These are phyloP conservation scores for Blastobotrys niveus DNA, from an alignment of 1,139 yeast species.

Conservation along the genomic window DNA sequence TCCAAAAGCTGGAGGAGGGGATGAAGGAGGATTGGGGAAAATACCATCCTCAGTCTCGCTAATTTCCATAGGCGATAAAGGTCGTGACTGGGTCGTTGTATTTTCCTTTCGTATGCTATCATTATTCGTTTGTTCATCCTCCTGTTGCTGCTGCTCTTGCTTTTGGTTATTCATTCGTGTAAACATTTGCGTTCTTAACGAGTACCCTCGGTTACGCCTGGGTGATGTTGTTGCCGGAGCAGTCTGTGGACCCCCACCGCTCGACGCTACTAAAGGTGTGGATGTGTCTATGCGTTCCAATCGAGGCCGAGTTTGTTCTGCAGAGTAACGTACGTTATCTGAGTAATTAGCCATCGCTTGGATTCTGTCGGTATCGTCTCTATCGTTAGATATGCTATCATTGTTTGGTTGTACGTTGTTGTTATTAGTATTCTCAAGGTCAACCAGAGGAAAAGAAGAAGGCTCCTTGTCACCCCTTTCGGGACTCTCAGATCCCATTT, in stretches of 20 bases:
- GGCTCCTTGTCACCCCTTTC: not conserved
- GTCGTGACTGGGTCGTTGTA: not conserved
- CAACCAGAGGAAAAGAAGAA: not conserved
- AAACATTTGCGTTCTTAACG: conserved; percentile 15
- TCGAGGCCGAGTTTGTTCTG: conserved; percentile 8
- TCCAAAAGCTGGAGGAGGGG: conserved; percentile 15
- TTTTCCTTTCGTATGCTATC: not conserved
- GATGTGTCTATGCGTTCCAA: conserved; percentile 10
- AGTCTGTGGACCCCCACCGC: not conserved
- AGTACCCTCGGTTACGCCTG: conserved; percentile 12
- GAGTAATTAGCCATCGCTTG: not conserved
- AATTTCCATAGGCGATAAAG: conserved; percentile 12
- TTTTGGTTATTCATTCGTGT: conserved; percentile 6
- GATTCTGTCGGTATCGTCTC: not conserved
- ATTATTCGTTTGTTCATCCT: no score
- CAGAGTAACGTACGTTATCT: not conserved
- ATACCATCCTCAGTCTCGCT: not conserved
- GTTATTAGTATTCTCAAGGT: no score
- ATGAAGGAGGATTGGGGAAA: not conserved
- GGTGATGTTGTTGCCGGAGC: conserved; percentile 1
- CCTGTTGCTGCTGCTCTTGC: no score
- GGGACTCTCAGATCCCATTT: conserved; percentile 1
- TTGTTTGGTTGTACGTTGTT: no score
- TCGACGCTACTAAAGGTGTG: conserved; percentile 6
- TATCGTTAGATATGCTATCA: not conserved